Evolutionary conservation across 108 stramenopile genomes (phyloP), one percentile per base, ranked within the genome.

Genomic region (Schizochytrium sp.): DNA sequence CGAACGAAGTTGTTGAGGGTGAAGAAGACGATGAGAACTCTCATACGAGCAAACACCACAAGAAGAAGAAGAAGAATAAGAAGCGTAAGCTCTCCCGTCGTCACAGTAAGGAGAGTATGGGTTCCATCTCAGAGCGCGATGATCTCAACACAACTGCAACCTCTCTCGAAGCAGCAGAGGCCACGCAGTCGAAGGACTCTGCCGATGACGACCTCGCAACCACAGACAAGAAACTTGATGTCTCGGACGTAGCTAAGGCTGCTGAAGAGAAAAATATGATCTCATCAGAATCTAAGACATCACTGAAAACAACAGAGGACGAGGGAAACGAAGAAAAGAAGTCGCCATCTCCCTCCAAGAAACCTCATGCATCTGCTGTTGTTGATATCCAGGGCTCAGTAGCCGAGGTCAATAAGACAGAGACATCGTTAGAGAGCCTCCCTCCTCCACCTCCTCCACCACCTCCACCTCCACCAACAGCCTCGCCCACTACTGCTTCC

Each of bases 41-140:
- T 4, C 49, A 83, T 19, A 46, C 10, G 4, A 19, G 49, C 73
- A 83, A 83, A 46, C 49, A 53, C 73, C 49, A 83, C 50, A 83
- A 47, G 17, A 64, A 64, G 19, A 64, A 64, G 61, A 64, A 64
- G 19, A 64, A 64, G 61, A 42, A 38, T 42, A 64, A 64, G 61
- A 64, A 64, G 61, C 61, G 61, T 10, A 64, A 64, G 61, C 61
- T 64, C 0, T 38, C 41, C 0, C 61, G 61, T 42, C 61, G 61
- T 42, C 42, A 38, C 0, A 64, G 61, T 42, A 64, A 64, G 42
- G 61, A 64, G 7, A 64, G 61, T 13, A 64, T 64, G 17, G 61
- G 12, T 5, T 64, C 61, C 8, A 64, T 64, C 4, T 64, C 12
- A 4, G 61, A 64, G 12, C 61, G 61, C 7, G 61, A 64, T 42